Conservation (phyloP, 2,329 filamentous ascomycete species). For the Verticillium albo-atrum region DNA sequence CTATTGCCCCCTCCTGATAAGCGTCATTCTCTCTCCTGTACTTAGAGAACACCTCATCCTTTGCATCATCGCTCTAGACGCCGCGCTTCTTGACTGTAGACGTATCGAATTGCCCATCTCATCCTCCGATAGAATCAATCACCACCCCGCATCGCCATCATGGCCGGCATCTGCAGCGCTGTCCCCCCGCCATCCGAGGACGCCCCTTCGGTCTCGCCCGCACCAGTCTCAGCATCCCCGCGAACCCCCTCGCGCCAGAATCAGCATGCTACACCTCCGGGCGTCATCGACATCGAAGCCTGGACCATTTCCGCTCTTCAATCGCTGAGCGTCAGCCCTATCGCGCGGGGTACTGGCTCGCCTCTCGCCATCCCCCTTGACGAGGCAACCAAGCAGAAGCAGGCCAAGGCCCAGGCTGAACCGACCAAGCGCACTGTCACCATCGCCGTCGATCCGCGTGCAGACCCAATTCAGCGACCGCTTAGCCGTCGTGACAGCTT, state of each 20-base stretch:
- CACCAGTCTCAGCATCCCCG: slow-evolving; percentile 12
- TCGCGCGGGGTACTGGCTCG: slow-evolving; percentile 55
- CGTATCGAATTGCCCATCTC: neutral
- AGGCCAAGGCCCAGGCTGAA: slow-evolving; percentile 3
- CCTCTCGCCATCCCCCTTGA: slow-evolving; percentile 75
- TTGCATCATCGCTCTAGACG: neutral
- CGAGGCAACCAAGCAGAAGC: slow-evolving; percentile 28
- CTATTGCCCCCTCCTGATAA: neutral
- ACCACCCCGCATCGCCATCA: slow-evolving; percentile 17
- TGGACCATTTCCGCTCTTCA: slow-evolving; percentile 60
- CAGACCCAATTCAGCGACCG: slow-evolving; percentile 34
- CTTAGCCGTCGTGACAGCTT: slow-evolving; percentile 50
- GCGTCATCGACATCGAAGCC: slow-evolving; percentile 56
- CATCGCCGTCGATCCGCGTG: slow-evolving; percentile 16
- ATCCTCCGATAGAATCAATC: neutral
- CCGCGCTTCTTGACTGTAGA: neutral
- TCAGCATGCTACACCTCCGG: slow-evolving; percentile 9
- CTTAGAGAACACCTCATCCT: neutral
- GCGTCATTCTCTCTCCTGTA: neutral
- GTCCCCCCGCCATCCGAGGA: slow-evolving; percentile 41
- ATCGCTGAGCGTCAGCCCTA: slow-evolving; percentile 49
- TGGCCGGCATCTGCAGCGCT: slow-evolving; percentile 47
- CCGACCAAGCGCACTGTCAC: slow-evolving; percentile 9
- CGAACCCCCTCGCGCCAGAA: slow-evolving; percentile 14
- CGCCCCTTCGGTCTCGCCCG: slow-evolving; percentile 13